Conservation (phyloP, 2,329 filamentous ascomycete species). For the Talaromyces sp. region DNA sequence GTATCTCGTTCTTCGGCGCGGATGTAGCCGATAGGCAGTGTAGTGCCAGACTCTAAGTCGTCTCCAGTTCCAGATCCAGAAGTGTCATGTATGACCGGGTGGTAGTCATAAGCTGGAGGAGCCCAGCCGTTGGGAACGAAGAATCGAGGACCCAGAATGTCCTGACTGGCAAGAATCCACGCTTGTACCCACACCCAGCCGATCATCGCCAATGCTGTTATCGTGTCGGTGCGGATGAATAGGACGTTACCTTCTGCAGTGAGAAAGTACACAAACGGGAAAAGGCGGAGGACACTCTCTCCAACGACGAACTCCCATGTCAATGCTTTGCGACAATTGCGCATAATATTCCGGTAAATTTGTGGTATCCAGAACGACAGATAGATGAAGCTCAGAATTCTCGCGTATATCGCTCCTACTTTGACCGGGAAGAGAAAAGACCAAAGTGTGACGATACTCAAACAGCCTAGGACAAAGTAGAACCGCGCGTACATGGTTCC, state of each 20-base stretch:
- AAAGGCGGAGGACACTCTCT: conserved; percentile 73
- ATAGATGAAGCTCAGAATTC: conserved; percentile 69
- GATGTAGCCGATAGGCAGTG: conserved; percentile 72
- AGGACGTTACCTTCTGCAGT: conserved; percentile 74
- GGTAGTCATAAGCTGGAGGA: conserved; percentile 79
- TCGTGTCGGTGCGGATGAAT: conserved; percentile 68
- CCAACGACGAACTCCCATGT: conserved; percentile 87
- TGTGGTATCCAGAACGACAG: conserved; percentile 92
- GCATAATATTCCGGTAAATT: conserved; percentile 82
- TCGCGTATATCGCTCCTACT: conserved; percentile 55
- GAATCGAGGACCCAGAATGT: conserved; percentile 83
- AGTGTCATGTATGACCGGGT: conserved; percentile 69
- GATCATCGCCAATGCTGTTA: conserved; percentile 62
- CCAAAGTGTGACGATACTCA: conserved; percentile 60
- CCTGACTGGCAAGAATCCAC: conserved; percentile 73
- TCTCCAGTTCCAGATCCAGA: conserved; percentile 57
- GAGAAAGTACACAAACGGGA: conserved; percentile 86
- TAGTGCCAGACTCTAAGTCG: conserved; percentile 71
- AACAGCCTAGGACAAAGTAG: conserved; percentile 58
- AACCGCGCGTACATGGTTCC: conserved; percentile 62
- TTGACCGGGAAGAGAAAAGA: conserved; percentile 57
- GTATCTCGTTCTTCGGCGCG: conserved; percentile 47
- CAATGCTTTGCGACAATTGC: conserved; percentile 89
- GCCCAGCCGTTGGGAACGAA: conserved; percentile 70
- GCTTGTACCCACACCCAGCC: conserved; percentile 89